phyloP scores from a whole-genome alignment of 352 stramenopile species.

The Globisporangium ultimum region DNA sequence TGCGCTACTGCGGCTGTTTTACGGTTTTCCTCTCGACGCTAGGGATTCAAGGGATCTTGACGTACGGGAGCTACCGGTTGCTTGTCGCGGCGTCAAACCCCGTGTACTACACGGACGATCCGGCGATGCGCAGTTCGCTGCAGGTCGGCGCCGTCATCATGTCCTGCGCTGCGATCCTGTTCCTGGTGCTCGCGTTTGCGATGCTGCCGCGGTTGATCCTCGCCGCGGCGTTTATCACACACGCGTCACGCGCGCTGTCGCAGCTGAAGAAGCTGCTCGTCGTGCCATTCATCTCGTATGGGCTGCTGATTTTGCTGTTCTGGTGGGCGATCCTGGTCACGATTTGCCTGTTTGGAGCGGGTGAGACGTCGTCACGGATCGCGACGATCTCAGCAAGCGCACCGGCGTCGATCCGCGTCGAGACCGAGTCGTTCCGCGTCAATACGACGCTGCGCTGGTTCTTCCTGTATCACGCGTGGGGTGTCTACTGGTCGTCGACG shows the following conservation, averaged over 20 bases:
- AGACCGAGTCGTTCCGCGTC: constrained; percentile 66
- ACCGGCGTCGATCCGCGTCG: constrained; percentile 45
- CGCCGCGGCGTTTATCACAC: constrained; percentile 74
- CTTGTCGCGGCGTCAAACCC: constrained; percentile 47
- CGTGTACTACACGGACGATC: constrained; percentile 50
- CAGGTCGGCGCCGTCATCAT: constrained; percentile 57
- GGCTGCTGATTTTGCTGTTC: constrained; percentile 65
- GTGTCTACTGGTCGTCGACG: constrained; percentile 76
- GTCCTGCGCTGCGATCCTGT: constrained; percentile 59
- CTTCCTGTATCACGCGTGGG: constrained; percentile 73
- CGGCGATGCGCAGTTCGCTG: constrained; percentile 62
- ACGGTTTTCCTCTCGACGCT: constrained; percentile 65
- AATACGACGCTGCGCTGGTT: constrained; percentile 67
- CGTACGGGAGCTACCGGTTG: constrained; percentile 61
- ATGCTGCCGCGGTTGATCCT: constrained; percentile 67
- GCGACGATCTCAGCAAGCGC: constrained; percentile 48
- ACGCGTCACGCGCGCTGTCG: constrained; percentile 59
- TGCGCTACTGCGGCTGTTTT: constrained; percentile 72
- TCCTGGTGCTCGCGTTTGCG: constrained; percentile 56
- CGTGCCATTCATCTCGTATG: constrained; percentile 66
- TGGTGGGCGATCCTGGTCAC: constrained; percentile 72
- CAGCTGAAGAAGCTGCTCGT: constrained; percentile 66
- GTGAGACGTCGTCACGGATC: constrained; percentile 51
- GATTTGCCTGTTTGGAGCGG: constrained; percentile 72
- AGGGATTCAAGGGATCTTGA: constrained; percentile 56